phyloP scores from a whole-genome alignment of 345 rosid species.

The Pistacia vera region DNA sequence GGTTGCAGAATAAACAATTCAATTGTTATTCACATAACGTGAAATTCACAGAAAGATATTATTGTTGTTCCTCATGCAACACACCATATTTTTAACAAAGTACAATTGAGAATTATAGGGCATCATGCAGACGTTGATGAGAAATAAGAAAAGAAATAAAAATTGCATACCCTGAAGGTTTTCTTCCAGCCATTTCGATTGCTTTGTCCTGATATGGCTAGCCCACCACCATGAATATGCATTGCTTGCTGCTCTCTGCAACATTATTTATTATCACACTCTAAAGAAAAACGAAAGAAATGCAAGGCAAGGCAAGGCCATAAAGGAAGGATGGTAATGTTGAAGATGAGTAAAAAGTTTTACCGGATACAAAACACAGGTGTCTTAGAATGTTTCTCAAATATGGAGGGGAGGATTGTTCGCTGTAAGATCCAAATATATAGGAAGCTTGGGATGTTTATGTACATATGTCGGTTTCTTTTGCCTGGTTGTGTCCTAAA shows the following conservation, averaged over 20 bases:
- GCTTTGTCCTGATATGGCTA: constrained; percentile 83
- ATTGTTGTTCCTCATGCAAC: no score
- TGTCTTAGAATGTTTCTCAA: constrained; percentile 5
- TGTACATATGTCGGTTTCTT: constrained; percentile 7
- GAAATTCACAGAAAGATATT: no score
- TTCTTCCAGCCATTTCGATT: constrained; percentile 85
- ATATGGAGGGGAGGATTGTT: constrained; percentile 33
- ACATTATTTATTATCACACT: constrained; percentile 29
- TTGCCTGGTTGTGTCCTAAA: constrained; percentile 16
- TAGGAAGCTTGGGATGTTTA: neutral
- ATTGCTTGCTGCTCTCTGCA: constrained; percentile 80
- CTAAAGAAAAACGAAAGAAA: neutral
- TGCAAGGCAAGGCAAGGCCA: neutral
- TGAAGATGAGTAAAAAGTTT: neutral
- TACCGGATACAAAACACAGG: neutral
- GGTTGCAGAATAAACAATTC: no score
- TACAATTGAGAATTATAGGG: neutral
- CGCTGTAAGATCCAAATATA: constrained; percentile 23
- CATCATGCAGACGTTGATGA: neutral
- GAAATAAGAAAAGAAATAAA: neutral
- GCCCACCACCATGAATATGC: constrained; percentile 98
- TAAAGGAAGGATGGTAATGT: neutral
- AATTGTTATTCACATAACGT: no score
- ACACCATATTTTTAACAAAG: neutral
- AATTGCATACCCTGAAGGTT: constrained; percentile 58